Base-by-base conservation (phyloP, 176 grass and related monocot species). In the Dactylis glomerata region DNA sequence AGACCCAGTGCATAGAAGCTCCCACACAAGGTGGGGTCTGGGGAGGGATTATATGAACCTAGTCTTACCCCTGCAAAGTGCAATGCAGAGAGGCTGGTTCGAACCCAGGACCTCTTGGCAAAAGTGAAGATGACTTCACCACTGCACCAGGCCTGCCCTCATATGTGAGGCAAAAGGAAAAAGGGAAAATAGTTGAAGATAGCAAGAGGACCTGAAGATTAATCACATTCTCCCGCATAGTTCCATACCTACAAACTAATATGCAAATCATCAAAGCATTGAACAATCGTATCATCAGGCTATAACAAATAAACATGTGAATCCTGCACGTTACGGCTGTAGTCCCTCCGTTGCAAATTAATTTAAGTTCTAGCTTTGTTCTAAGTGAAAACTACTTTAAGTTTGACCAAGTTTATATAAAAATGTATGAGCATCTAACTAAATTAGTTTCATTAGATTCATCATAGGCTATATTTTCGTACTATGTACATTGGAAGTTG, bases 181-280 rank as follows among this genome's bases (percentile, higher is more conserved):
- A 46, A 23, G 23, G 7, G 17, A 83, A 81, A 28, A 49, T 41
- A 49, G 13, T 49, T 73, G 61, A 42, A 58, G 37, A 84, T 36
- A 85, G 52, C n/a, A 81, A 79, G 79, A 44, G 1, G 83, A 95
- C 96, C 93, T 87, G 77, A 64, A 98, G 91, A 83, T 85, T 98
- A 72, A 95, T 95, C 58, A 98, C 96, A 94, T 98, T 98, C 71
- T 98, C 96, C 69, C 96, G 89, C 96, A 98, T 98, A 77, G 93
- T 95, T 84, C 96, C 96, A 87, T 98, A 98, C 91, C 93, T 98
- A 94, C 78, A 93, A 87, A 94, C 91, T 93, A 92, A 91, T 73
- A 87, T 90, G 81, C 45, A 86, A 89, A 85, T 79, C 82, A 91
- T 93, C 83, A 91, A 96, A 47, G 15, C 64, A 86, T 87, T 86